Base-by-base conservation (phyloP, 805 yeast species). In the Grigorovia humatica region DNA sequence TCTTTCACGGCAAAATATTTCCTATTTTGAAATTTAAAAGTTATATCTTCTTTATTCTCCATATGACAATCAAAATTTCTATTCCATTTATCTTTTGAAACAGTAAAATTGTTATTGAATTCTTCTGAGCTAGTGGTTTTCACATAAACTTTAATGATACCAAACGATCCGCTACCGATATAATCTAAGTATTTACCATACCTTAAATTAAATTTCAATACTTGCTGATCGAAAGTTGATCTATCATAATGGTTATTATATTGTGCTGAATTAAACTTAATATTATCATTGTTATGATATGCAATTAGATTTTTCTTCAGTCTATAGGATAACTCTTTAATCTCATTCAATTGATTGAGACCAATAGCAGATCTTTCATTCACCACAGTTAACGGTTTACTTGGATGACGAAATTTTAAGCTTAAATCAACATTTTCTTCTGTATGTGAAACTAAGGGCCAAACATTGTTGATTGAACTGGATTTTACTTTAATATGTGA, bases 101-200 rank as follows among this genome's bases (percentile, higher is more conserved):
- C 50, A 9, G 27, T 3, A 23, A 23, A 23, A 23, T 23, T 23
- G 6, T 23, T 23, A 23, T 23, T 23, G 6, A 23, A 23, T 4
- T 23, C 27, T 23, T 52, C 48, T 9, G 9, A 6, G 12, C 15
- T 17, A 9, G 6, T 23, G 8, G 51, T 52, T 47, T 89, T 66
- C 83, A 95, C 44, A 84, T 96, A 56, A 83, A 76, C 59, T 53
- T 96, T 78, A 17, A 91, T 97, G 57, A 86, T 95, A 51, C 98
- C 99, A 71, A 89, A 91, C 0, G 97, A 95, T 46, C 98, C 99
- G 65, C 90, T 89, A 19, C 98, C 98, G 53, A 81, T 76, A 35
- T 75, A 66, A 9, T 81, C 81, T 51, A 73, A 68, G 23, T 76
- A 70, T 51, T 70, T 73, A 32, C 83, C 83, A 57, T 78, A 79